These are phyloP conservation scores for Globisporangium spiculum DNA, from an alignment of 352 stramenopile genomes.

Conservation along the genomic window DNA sequence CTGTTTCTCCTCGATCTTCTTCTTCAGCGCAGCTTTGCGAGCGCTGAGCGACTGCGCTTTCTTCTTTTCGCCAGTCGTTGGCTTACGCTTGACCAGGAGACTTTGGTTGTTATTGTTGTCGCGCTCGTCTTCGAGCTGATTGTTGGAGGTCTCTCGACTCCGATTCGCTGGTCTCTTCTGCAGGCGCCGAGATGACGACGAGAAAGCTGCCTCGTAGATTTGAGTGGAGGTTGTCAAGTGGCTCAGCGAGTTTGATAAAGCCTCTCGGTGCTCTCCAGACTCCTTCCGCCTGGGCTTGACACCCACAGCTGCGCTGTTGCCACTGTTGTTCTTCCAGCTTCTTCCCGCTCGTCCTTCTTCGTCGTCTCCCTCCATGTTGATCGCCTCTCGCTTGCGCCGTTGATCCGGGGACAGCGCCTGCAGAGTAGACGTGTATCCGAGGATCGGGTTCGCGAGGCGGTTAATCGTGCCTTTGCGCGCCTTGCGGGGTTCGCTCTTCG, in stretches of 20 bases:
- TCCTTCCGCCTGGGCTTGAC: slow-evolving; percentile 3
- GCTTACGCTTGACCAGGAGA: background rate
- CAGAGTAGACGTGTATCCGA: slow-evolving; percentile 61
- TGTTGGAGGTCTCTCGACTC: slow-evolving; percentile 1
- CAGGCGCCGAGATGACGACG: background rate
- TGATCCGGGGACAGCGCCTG: slow-evolving; percentile 52
- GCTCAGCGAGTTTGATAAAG: slow-evolving; percentile 10
- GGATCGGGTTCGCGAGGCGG: slow-evolving; percentile 66
- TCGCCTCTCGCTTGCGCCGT: slow-evolving; percentile 45
- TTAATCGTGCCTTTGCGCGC: slow-evolving; percentile 56
- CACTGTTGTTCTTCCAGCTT: background rate
- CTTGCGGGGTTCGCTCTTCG: slow-evolving; percentile 35
- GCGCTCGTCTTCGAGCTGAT: slow-evolving; percentile 21
- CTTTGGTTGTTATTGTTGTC: background rate
- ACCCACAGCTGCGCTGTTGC: background rate
- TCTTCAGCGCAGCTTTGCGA: slow-evolving; percentile 42
- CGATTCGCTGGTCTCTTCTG: slow-evolving; percentile 3
- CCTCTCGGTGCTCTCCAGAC: background rate
- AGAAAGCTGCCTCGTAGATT: slow-evolving; percentile 19
- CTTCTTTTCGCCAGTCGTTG: background rate
- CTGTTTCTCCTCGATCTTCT: slow-evolving; percentile 29
- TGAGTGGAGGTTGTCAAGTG: slow-evolving; percentile 16
- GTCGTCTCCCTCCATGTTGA: slow-evolving; percentile 17
- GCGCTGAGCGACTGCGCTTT: slow-evolving; percentile 17
- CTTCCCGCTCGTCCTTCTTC: background rate